Evolutionary conservation across 352 stramenopile genomes (phyloP), one percentile per base, ranked within the genome.

Genomic region (Phytophthora tubulina): DNA sequence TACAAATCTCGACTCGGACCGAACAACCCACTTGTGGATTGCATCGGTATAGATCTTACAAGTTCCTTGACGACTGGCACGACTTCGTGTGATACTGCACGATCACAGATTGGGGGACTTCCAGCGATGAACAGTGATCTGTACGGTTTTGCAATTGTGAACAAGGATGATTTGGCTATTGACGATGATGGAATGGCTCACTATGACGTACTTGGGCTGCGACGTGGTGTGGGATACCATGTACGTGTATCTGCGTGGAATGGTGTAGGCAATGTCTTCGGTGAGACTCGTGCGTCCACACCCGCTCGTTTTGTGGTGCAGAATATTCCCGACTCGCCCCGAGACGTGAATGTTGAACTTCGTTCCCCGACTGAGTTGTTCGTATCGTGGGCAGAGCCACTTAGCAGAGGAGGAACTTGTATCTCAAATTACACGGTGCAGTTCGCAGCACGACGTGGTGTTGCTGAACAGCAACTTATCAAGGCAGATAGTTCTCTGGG

Each of bases 191-290:
- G 67, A 0, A 41, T 84, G 3, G 72, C 60, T 5, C 53, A 54
- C 2, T 90, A 84, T 42, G 62, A 76, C 9, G 78, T 92, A 11
- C 49, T 44, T 2, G 56, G 46, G 1, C 32, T 92, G 17, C 44
- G 50, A 7, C 53, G 57, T n/a, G 89, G 75, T 0, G 78, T 94
- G 4, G 60, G 69, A 0, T 97, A 97, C 54, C 90, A 97, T 51
- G 90, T 98, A 3, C 89, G 92, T 5, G 90, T 99, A 0, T 94
- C 93, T n/a, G 90, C 96, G 6, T 98, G 88, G 84, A 98, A 98
- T 66, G 94, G 96, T 31, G 95, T 98, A 3, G 84, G 93, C 4
- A 86, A 89, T 15, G 67, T 90, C 3, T 98, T 96, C 67, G 90
- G 95, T 15, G 78, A 93, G 27, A 85, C 81, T 1, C 88, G 80